Base-by-base conservation (phyloP, 768 basidiomycete genomes). In the Pholiota microspora region DNA sequence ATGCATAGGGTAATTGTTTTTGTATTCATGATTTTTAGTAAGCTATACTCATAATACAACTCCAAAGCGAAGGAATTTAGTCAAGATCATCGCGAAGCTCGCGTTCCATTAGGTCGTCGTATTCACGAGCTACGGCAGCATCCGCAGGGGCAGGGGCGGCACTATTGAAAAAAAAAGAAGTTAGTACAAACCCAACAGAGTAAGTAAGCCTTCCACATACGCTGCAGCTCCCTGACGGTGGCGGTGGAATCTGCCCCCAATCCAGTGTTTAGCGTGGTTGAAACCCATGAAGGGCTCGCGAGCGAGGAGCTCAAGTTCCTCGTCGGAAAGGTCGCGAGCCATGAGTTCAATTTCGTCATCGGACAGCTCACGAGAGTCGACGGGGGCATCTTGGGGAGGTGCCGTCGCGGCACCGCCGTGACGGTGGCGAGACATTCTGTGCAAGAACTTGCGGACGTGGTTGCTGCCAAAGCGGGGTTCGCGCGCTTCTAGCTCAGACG, bases 1-100 rank as follows among this genome's bases (percentile, higher is more conserved):
- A n/a, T n/a, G n/a, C n/a, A n/a, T n/a, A n/a, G n/a, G n/a, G n/a
- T n/a, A n/a, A n/a, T n/a, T n/a, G n/a, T n/a, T n/a, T 31, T 31
- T 31, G 12, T 31, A 6, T 31, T 31, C 29, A 31, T 31, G 12
- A 31, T 6, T 31, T 31, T 31, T n/a, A n/a, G 12, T 31, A 12
- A 31, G 29, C 29, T 6, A 6, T 31, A 31, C 6, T 31, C 29
- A 31, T 31, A 31, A 31, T 12, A 31, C 29, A 31, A 31, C 29
- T 31, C 29, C 29, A 31, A 31, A n/a, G 29, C 29, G 7, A 31
- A 12, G 12, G 12, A 46, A 38, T 49, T 56, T 60, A 63, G 51
- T 63, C 62, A 28, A 63, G 59, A 24, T 63, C 60, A 31, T 61
- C 56, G 34, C 53, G 50, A 21, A 53, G 45, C 40, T 56, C 48